Conservation (phyloP, 2,329 filamentous ascomycete species). For the Fusarium odoratissimum region DNA sequence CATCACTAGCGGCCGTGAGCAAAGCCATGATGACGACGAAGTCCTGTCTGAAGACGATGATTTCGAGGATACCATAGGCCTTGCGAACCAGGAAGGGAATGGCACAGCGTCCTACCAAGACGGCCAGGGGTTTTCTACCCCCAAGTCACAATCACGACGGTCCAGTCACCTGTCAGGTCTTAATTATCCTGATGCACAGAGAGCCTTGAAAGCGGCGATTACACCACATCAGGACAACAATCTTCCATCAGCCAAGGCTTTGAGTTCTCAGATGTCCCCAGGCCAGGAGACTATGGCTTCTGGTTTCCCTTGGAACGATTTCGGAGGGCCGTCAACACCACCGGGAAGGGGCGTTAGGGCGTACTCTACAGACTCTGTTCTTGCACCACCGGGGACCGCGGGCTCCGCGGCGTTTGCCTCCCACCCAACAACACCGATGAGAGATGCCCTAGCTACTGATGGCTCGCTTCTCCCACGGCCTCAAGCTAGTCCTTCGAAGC, state of each 20-base stretch:
- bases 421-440: slow-evolving; percentile 49
- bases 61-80: slow-evolving; percentile 72
- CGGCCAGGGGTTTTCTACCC: slow-evolving; percentile 35
- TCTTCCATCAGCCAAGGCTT: slow-evolving; percentile 51
- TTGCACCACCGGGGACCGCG: slow-evolving; percentile 31
- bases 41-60: slow-evolving; percentile 65
- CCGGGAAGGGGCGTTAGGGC: slow-evolving; percentile 53
- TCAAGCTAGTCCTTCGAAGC: slow-evolving; percentile 45
- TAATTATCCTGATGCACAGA: slow-evolving; percentile 56
- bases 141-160: slow-evolving; percentile 55
- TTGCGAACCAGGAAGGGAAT: slow-evolving; percentile 61
- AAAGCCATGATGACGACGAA: slow-evolving; percentile 67
- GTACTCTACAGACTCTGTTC: slow-evolving; percentile 52
- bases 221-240: slow-evolving; percentile 52
- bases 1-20: slow-evolving; percentile 85
- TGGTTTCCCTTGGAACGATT: slow-evolving; percentile 58
- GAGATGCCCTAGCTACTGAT: slow-evolving; percentile 45
- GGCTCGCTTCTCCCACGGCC: slow-evolving; percentile 47
- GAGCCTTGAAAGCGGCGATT: slow-evolving; percentile 44
- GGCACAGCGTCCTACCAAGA: slow-evolving; percentile 26
- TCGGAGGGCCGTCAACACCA: slow-evolving; percentile 47
- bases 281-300: slow-evolving; percentile 54
- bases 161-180: slow-evolving; percentile 61
- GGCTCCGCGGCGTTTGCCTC: slow-evolving; percentile 43
- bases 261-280: slow-evolving; percentile 50